phyloP scores from a whole-genome alignment of 2,329 filamentous ascomycete genomes.

The Ramularia collo-cygni region DNA sequence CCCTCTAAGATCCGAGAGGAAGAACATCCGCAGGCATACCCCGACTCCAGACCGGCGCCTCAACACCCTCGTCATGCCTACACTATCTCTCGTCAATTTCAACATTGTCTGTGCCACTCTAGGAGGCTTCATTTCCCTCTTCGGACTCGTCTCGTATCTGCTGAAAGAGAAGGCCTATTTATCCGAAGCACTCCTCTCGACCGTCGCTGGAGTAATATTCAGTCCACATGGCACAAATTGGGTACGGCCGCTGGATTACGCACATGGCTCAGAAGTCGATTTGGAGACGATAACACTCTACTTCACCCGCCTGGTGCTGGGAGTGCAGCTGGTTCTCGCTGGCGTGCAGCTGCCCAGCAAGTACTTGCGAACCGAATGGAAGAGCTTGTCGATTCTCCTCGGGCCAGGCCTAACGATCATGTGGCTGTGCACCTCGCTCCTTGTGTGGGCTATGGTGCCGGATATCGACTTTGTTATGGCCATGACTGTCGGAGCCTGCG shows the following conservation, averaged over 20 bases:
- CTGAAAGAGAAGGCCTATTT: slow-evolving; percentile 87
- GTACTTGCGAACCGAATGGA: slow-evolving; percentile 75
- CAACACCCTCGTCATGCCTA: slow-evolving; percentile 44
- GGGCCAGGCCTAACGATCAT: slow-evolving; percentile 79
- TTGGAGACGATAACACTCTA: slow-evolving; percentile 70
- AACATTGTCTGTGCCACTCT: slow-evolving; percentile 75
- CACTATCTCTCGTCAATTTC: slow-evolving; percentile 57
- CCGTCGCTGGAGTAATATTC: slow-evolving; percentile 70
- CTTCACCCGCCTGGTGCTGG: slow-evolving; percentile 80
- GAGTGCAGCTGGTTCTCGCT: slow-evolving; percentile 82
- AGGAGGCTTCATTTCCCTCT: slow-evolving; percentile 84
- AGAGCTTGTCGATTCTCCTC: slow-evolving; percentile 63
- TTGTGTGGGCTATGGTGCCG: slow-evolving; percentile 72
- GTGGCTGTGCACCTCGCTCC: slow-evolving; percentile 75
- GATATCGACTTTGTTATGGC: slow-evolving; percentile 68
- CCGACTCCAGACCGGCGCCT: too few relatives aligned
- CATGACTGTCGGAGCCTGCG: slow-evolving; percentile 71
- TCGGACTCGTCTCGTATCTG: slow-evolving; percentile 82
- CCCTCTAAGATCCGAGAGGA: too few relatives aligned
- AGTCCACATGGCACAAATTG: slow-evolving; percentile 72
- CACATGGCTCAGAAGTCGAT: slow-evolving; percentile 48
- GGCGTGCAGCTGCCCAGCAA: slow-evolving; percentile 81
- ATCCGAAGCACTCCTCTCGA: slow-evolving; percentile 84
- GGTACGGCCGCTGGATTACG: slow-evolving; percentile 67
- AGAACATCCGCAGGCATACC: too few relatives aligned